Base-by-base conservation (phyloP, 768 basidiomycete genomes). In the Leccinum subgranulosum region DNA sequence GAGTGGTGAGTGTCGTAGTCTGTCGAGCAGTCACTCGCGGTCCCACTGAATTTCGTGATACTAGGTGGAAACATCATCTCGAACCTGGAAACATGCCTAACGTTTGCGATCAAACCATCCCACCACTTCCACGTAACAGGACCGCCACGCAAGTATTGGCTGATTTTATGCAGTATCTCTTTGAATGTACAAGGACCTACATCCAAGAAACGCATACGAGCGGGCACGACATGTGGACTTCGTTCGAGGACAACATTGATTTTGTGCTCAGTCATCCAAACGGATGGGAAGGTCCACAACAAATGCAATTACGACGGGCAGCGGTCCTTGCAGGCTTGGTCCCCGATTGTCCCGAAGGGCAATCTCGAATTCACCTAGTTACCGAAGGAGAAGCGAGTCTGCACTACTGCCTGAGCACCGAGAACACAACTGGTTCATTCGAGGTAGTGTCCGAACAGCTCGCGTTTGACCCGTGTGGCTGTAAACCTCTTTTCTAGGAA, bases 331-430 rank as follows among this genome's bases (percentile, higher is more conserved):
- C 78, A 6, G 71, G 74, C 8, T 66, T 81, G 1, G 64, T 81
- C 6, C 73, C 74, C 0, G 72, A 76, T 60, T 73, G 68, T 3
- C 56, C 62, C 17, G 66, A 62, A 19, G 80, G 76, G 1, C 72
- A 74, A 54, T 53, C 66, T 43, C 74, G 76, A 10, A 65, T 82
- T 21, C 69, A 70, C 19, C 79, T 82, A 28, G 77, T 82, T n/a
- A 77, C 78, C 1, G 83, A 84, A 56, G 80, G 81, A 33, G 81
- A 83, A 64, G 82, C 82, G 1, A 78, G 77, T 65, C 63, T 83
- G 15, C 81, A 83, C 60, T 82, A 72, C 54, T 79, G 78, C 49
- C 58, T 83, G 51, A 70, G 69, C 7, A 73, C 71, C 53, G 77
- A 74, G 0, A 64, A 76, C 27, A 64, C 66, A 1, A 58, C 64